Evolutionary conservation across 768 basidiomycete genomes (phyloP), one percentile per base, ranked within the genome.

Genomic region (Rhizopogon roseolus): DNA sequence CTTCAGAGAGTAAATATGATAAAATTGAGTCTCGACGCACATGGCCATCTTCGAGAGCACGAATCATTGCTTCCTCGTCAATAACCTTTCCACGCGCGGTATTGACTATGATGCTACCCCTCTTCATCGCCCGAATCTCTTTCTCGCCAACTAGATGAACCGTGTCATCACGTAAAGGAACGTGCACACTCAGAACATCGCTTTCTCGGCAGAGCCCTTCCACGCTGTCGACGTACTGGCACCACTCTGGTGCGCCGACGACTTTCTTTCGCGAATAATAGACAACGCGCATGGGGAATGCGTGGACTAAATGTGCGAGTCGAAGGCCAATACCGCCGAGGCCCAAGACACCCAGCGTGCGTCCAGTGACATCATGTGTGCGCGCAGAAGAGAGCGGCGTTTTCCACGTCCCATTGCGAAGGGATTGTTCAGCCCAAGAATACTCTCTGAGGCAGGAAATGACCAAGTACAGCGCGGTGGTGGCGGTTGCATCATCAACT

Each of bases 11-110:
- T 17, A n/a, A 13, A 29, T 41, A 54, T 37, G n/a, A 28, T 16
- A 25, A 37, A 46, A 40, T 6, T 37, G 22, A 9, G 22, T 45
- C 19, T 41, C 6, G 7, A 75, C 90, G 64, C 65, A 94, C 93
- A 69, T 96, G 91, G 10, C 92, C 92, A 60, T 87, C 86, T 63
- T 92, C 85, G 49, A 98, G 69, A 22, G 93, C 93, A 28, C 78
- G 78, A 56, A 96, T 88, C 74, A 98, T 75, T 4, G 91, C 94
- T 6, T 80, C 82, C 69, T 96, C 92, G 57, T 96, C 90, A 34
- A 97, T 79, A 25, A 96, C 83, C 63, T 88, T 94, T 10, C 94
- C 94, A n/a, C 94, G 73, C 19, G 93, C 91, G 2, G 92, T 94
- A 68, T 94, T 94, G 56, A 94, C 80, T 62, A 95, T 79, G 50